A percentile compares a stretch with the other conserved stretches of the same genome.
phyloP scores from a whole-genome alignment of 176 grass and related monocot species.

The Alopecurus myosuroides region DNA sequence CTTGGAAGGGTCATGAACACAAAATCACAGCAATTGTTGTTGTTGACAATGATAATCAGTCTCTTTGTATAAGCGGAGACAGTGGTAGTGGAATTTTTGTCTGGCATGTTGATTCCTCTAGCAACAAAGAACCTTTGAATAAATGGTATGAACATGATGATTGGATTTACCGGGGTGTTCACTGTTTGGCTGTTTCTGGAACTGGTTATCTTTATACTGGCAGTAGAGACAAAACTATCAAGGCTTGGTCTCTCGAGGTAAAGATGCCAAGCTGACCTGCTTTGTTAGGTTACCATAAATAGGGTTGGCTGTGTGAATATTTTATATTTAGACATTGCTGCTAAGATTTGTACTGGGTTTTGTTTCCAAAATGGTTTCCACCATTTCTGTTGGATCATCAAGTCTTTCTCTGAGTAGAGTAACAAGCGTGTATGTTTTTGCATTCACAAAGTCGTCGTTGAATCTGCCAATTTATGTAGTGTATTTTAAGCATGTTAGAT shows the following conservation, averaged over 20 bases:
- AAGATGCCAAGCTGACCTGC: conserved; percentile 14
- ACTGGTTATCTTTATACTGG: conserved; percentile 75
- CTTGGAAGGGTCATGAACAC: conserved; percentile 78
- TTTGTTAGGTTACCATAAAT: not conserved
- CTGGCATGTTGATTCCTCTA: conserved; percentile 46
- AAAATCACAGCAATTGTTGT: conserved; percentile 71
- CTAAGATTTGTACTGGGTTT: not conserved
- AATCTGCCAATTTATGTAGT: not conserved
- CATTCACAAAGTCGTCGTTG: not conserved
- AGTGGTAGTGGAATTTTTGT: conserved; percentile 80
- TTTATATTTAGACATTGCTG: not conserved
- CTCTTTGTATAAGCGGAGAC: conserved; percentile 83
- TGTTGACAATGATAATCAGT: conserved; percentile 36
- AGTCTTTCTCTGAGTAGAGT: not conserved
- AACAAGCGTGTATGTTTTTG: not conserved
- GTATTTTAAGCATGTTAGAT: conserved; percentile 7
- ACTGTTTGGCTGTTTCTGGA: conserved; percentile 78
- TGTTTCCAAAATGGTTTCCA: not conserved
- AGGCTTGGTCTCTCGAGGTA: conserved; percentile 96
- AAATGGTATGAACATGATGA: conserved; percentile 94
- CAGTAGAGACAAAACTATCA: conserved; percentile 86
- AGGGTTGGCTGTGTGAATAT: not conserved
- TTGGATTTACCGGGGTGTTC: conserved; percentile 82
- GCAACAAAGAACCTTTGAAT: conserved; percentile 45
- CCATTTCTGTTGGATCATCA: not conserved